Conservation (phyloP, 345 rosid genomes). For the Viola odorata region DNA sequence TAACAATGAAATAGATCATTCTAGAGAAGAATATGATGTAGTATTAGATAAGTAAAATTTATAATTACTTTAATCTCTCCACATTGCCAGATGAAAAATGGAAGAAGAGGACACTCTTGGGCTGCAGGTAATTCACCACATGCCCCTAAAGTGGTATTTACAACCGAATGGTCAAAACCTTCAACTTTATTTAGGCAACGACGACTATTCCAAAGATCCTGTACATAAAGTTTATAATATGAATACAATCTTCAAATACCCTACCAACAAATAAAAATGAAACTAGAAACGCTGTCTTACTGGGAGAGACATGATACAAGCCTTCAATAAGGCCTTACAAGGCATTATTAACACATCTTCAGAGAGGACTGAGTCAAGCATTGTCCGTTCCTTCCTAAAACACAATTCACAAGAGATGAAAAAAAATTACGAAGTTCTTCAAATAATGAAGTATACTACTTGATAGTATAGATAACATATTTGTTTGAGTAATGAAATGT, state of each 20-base stretch:
- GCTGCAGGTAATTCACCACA: constrained; percentile 60
- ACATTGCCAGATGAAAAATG: constrained; percentile 80
- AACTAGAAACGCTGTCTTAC: constrained; percentile 33
- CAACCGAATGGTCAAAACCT: constrained; percentile 83
- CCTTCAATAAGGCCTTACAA: constrained; percentile 68
- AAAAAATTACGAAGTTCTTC: constrained; percentile 3
- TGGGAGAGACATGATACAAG: constrained; percentile 80
- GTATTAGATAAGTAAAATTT: neutral
- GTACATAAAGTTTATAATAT: constrained; percentile 1
- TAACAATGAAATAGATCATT: constrained; percentile 1
- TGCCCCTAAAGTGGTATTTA: constrained; percentile 71
- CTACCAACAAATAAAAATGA: neutral
- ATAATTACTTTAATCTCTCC: constrained; percentile 65
- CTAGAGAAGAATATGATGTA: neutral
- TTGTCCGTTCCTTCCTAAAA: constrained; percentile 73
- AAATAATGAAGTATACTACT: neutral
- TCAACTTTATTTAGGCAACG: constrained; percentile 59
- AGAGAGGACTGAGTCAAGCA: constrained; percentile 58
- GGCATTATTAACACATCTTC: constrained; percentile 63
- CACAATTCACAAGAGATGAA: constrained; percentile 3
- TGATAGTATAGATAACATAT: neutral
- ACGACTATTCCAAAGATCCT: constrained; percentile 90
- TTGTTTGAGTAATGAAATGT: neutral
- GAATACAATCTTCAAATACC: neutral
- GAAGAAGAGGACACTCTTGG: constrained; percentile 64